phyloP scores from a whole-genome alignment of 495 filamentous ascomycete genomes.

The Penicillium bovifimosum region DNA sequence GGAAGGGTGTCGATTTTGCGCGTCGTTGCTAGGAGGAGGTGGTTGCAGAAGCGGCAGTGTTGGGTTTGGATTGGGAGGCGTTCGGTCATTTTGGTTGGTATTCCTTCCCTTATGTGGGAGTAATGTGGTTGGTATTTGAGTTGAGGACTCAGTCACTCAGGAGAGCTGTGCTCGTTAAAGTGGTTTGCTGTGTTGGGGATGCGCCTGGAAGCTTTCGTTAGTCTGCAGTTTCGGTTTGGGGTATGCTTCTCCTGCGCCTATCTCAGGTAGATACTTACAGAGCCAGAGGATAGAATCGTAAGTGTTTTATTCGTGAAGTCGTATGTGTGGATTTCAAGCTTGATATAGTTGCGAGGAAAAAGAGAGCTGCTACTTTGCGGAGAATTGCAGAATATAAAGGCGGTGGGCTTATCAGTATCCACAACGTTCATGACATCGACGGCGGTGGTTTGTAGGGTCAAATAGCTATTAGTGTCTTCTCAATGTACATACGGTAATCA shows the following conservation, averaged over 20 bases:
- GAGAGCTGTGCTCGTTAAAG: not conserved
- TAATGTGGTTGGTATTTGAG: not conserved
- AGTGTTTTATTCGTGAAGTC: not conserved
- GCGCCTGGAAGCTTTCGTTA: not conserved
- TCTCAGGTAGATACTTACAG: not conserved
- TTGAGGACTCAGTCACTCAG: not conserved
- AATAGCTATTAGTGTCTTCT: too few relatives aligned
- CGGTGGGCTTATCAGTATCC: slow-evolving; percentile 8
- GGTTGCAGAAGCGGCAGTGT: slow-evolving; percentile 68
- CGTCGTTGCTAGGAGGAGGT: slow-evolving; percentile 64
- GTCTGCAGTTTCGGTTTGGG: not conserved
- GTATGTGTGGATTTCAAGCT: not conserved
- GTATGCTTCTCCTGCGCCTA: not conserved
- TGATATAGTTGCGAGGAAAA: not conserved
- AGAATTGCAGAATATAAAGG: not conserved
- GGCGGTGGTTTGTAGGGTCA: not conserved
- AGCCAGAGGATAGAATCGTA: not conserved
- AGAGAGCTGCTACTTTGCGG: slow-evolving; percentile 1
- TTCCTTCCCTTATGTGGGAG: not conserved
- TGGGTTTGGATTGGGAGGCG: slow-evolving; percentile 52
- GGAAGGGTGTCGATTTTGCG: slow-evolving; percentile 50
- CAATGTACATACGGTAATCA: too few relatives aligned
- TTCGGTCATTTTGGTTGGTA: slow-evolving; percentile 6
- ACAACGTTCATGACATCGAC: not conserved
- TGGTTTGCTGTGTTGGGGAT: not conserved